phyloP scores from a whole-genome alignment of 1,139 yeast genomes.

The Saccharomyces hybrid region DNA sequence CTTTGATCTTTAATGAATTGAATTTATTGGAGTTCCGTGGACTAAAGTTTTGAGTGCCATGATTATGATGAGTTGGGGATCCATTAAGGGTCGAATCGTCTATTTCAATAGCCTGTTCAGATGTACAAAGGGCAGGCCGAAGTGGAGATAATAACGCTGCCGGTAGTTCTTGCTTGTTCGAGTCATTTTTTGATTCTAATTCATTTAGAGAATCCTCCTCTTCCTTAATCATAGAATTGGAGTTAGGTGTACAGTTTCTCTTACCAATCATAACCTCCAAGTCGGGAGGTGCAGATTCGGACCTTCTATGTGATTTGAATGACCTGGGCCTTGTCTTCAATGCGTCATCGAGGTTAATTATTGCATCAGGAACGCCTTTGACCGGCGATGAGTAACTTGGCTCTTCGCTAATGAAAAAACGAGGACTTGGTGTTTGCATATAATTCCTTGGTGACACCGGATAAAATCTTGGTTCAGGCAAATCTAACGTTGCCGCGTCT shows the following conservation, averaged over 20 bases:
- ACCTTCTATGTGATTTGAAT: slow-evolving; percentile 36
- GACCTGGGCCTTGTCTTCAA: slow-evolving; percentile 33
- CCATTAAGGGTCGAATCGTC: slow-evolving; percentile 12
- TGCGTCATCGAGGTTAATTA: slow-evolving; percentile 57
- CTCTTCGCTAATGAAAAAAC: slow-evolving; percentile 30
- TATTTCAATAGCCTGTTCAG: background rate
- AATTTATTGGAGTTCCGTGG: slow-evolving; percentile 8
- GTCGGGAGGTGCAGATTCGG: slow-evolving; percentile 45
- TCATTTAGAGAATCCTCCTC: slow-evolving; percentile 14
- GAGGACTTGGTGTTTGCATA: slow-evolving; percentile 32
- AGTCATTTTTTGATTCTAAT: slow-evolving; percentile 9
- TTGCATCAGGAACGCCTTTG: slow-evolving; percentile 49
- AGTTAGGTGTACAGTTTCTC: slow-evolving; percentile 6
- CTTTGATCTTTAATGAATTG: slow-evolving; percentile 26
- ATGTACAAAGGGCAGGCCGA: slow-evolving; percentile 13
- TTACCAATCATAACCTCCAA: slow-evolving; percentile 22
- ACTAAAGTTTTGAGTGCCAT: background rate
- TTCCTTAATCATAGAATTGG: slow-evolving; percentile 16
- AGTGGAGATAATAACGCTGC: slow-evolving; percentile 22
- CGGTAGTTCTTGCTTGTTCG: background rate
- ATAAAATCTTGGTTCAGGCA: slow-evolving; percentile 1
- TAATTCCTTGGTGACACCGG: slow-evolving; percentile 24
- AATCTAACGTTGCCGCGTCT: background rate
- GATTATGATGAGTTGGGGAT: background rate
- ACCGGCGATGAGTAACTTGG: slow-evolving; percentile 27